Base-by-base conservation (phyloP, 805 yeast genomes). In the Dipodascus albidus region DNA sequence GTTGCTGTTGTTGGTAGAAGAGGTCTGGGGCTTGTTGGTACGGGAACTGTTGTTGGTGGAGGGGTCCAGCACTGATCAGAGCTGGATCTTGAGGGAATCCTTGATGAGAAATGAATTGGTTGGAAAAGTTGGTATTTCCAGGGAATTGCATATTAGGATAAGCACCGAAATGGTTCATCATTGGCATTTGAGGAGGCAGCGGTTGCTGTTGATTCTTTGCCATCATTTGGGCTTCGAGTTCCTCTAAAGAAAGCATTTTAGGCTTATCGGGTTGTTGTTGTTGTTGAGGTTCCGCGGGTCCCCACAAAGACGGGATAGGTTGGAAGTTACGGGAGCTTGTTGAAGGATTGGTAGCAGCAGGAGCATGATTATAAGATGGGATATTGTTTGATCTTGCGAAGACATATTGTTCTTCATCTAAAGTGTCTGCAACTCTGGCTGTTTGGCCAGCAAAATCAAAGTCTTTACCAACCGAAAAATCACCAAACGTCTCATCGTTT, bases 401-500 rank as follows among this genome's bases (percentile, higher is more conserved):
- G 55, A 64, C 48, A 51, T 54, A 55, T 56, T 51, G 59, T 51
- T 59, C 65, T 53, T 53, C 70, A 55, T 56, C 64, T 48, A 59
- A 53, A 17, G 55, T 63, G 52, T 54, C 65, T 27, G 59, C 67
- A 49, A 58, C 66, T 8, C 56, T 50, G 23, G 70, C 67, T 14
- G 69, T 62, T 52, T 62, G 56, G 42, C 71, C 70, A 3, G 82
- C 81, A 66, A 85, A 86, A 63, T 79, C 79, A 61, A 83, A 85
- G 60, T 85, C 87, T 58, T 77, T 75, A 31, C 82, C 80, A 52
- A 81, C 74, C 1, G 71, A 66, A 24, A 72, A 74, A 49, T 70
- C 74, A 23, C 93, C 95, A 68, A 87, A 87, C 0, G 95, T 87
- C 63, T 83, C 89, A 57, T 81, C 86, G 64, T 87, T 86, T 59